phyloP scores from a whole-genome alignment of 768 basidiomycete species.

The Termitomyces eurrhizus region DNA sequence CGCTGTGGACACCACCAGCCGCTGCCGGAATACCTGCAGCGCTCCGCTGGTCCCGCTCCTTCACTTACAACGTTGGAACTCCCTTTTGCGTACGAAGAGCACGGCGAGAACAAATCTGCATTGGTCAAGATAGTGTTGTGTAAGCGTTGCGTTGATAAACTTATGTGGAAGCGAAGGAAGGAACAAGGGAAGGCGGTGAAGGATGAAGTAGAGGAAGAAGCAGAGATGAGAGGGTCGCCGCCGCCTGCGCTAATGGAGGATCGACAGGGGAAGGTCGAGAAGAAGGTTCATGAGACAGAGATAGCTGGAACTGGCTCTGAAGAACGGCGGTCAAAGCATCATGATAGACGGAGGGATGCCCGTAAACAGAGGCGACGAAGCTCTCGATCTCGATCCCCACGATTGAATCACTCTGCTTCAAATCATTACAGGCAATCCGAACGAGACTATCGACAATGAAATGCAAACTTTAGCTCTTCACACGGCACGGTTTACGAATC shows the following conservation, averaged over 20 bases:
- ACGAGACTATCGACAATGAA: constrained; percentile 7
- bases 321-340: constrained; percentile 14
- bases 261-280: neutral
- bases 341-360: constrained; percentile 5
- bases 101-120: constrained; percentile 68
- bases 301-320: constrained; percentile 16
- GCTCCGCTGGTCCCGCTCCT: constrained; percentile 20
- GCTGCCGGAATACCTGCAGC: constrained; percentile 17
- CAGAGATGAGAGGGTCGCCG: neutral
- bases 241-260: neutral
- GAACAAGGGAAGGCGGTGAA: constrained; percentile 41
- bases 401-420: constrained; percentile 8
- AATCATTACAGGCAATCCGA: constrained; percentile 2
- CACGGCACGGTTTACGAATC: neutral
- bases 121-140: constrained; percentile 93
- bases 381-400: constrained; percentile 37
- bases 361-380: constrained; percentile 16
- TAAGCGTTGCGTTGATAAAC: constrained; percentile 69
- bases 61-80: constrained; percentile 77
- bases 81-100: constrained; percentile 86
- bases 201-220: constrained; percentile 15
- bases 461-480: neutral
- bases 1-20: constrained; percentile 68
- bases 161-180: constrained; percentile 80
- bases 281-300: neutral